Percentiles rank a stretch among this genome's conserved stretches.
These are phyloP conservation scores for Vachellia collinsii DNA, from an alignment of 306 rosid genomes.

Conservation along the genomic window DNA sequence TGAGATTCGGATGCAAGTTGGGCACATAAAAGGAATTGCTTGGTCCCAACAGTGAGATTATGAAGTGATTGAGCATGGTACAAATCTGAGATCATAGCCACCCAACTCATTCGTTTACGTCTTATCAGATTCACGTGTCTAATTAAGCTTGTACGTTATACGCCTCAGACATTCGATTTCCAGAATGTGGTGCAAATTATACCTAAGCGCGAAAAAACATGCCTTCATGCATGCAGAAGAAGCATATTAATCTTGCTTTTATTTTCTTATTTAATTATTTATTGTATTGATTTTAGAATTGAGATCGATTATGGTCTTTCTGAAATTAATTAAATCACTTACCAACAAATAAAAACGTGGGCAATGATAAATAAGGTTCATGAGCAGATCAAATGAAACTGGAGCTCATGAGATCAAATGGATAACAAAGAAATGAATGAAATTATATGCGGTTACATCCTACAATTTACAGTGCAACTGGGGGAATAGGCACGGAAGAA, in stretches of 20 bases:
- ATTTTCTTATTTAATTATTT: neutral
- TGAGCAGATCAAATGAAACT: neutral
- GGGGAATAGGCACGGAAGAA: neutral
- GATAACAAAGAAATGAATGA: conserved; percentile 23
- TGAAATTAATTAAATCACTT: neutral
- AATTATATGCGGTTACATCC: conserved; percentile 25
- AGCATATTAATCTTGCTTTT: neutral
- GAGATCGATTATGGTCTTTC: neutral
- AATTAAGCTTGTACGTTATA: neutral
- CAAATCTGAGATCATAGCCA: conserved; percentile 3
- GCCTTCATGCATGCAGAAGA: neutral
- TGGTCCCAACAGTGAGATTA: neutral
- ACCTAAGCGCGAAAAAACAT: neutral
- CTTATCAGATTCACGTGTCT: neutral
- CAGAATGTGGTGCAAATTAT: neutral
- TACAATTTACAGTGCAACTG: neutral
- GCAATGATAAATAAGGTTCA: neutral
- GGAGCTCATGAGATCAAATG: neutral
- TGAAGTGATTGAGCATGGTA: neutral
- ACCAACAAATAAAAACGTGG: neutral
- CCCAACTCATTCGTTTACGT: neutral
- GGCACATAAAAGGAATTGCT: neutral
- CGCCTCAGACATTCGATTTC: neutral
- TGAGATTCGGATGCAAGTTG: conserved; percentile 24
- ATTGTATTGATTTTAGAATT: neutral